Base-by-base conservation (phyloP, 2,329 filamentous ascomycete species). In the Penicillium freii region DNA sequence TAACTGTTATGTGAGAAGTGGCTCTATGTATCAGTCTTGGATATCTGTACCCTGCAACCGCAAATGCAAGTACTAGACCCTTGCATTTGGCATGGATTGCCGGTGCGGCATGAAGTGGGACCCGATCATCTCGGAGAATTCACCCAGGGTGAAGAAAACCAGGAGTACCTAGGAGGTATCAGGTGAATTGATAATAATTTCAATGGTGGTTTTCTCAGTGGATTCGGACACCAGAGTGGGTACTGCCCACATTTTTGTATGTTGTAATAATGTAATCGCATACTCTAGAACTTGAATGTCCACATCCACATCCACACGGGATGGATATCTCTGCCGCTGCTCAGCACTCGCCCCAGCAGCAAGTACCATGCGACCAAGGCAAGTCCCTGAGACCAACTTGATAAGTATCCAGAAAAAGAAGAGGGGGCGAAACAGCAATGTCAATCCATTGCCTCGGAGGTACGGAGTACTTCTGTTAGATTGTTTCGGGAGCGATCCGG, bases 231-330 rank as follows among this genome's bases (percentile, higher is more conserved):
- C 46, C 46, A 45, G 43, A 50, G 60, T 61, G 60, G 58, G 46
- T 51, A 51, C 51, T 39, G 34, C n/a, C 15, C 17, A 49, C 27
- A 15, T 25, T n/a, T 17, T 25, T 34, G 27, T n/a, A 21, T 29
- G 17, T 29, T 38, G 21, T 21, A 43, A 43, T 25, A 23, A 8
- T 8, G 17, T 21, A 38, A 23, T 54, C 11, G 25, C 43, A 54
- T 54, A 40, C 29, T 47, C 19, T 9, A 21, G 23, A 25, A n/a
- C 45, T 39, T 25, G 21, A 29, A 47, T 54, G 51, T 47, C 53
- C 61, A 59, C 59, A 55, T 47, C 53, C 61, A 60, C 59, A 56
- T 49, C 53, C 45, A 49, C 50, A 53, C 51, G 52, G 58, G 60
- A 59, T 52, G 58, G 62, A 58, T 52, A 42, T 44, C 11, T 62